Percentiles rank a stretch among this genome's conserved stretches.
Evolutionary conservation across 2,329 filamentous ascomycete genomes (phyloP).

Genomic region (Eutypella sp.): DNA sequence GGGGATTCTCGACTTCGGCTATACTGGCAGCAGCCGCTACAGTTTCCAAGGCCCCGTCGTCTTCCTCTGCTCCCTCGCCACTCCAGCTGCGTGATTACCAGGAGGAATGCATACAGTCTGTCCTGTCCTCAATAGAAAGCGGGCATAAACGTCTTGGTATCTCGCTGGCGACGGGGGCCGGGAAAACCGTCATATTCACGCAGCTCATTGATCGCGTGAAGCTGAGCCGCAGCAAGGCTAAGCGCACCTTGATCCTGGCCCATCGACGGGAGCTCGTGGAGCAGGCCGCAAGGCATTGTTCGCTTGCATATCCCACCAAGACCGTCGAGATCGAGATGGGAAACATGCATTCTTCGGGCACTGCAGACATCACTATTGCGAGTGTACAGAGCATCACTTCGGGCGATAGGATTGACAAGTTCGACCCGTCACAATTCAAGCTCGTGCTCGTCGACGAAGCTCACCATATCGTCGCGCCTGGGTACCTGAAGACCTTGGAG

Average conservation of each 20-base stretch:
- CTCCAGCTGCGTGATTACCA: slow-evolving; percentile 77
- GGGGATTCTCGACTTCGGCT: slow-evolving; percentile 5
- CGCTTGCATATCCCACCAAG: slow-evolving; percentile 72
- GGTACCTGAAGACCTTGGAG: slow-evolving; percentile 69
- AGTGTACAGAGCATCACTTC: slow-evolving; percentile 83
- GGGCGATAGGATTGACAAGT: slow-evolving; percentile 72
- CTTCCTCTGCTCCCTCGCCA: slow-evolving; percentile 3
- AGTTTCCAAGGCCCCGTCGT: slow-evolving; percentile 1
- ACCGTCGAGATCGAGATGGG: slow-evolving; percentile 91
- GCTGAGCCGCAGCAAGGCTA: slow-evolving; percentile 49
- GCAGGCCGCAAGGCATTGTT: slow-evolving; percentile 85
- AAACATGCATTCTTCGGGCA: slow-evolving; percentile 65
- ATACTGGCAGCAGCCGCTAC: slow-evolving; percentile 3
- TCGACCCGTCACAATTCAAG: slow-evolving; percentile 75
- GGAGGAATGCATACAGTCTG: slow-evolving; percentile 83
- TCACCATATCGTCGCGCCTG: slow-evolving; percentile 86
- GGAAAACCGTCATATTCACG: slow-evolving; percentile 96
- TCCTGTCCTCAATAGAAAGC: slow-evolving; percentile 61
- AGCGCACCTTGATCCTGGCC: slow-evolving; percentile 83
- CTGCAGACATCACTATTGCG: slow-evolving; percentile 88
- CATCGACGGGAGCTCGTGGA: slow-evolving; percentile 92
- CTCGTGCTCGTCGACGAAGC: slow-evolving; percentile 92
- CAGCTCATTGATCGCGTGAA: slow-evolving; percentile 79
- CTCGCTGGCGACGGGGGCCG: slow-evolving; percentile 81
- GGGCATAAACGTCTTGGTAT: slow-evolving; percentile 79